phyloP scores from a whole-genome alignment of 768 basidiomycete genomes.

The Auriscalpium orientale region DNA sequence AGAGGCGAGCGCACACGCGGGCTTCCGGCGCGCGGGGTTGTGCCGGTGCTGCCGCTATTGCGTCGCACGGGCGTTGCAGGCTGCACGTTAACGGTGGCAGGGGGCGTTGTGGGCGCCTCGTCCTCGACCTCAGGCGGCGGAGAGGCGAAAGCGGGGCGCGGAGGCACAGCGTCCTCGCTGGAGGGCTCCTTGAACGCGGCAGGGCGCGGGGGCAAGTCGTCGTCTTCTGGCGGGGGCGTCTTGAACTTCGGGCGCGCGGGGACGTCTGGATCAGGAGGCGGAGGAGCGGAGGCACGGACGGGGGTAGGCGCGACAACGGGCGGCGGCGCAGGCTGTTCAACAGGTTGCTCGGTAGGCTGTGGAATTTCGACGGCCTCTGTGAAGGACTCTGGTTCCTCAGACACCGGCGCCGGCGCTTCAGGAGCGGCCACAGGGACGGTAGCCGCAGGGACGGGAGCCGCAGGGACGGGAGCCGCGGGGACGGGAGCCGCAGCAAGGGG shows the following conservation, averaged over 20 bases:
- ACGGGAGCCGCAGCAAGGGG: not conserved
- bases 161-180: slow-evolving; percentile 13
- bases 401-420: not conserved
- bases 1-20: slow-evolving; percentile 20
- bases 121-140: slow-evolving; percentile 21
- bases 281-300: slow-evolving; percentile 17
- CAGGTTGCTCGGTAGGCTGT: not conserved
- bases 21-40: slow-evolving; percentile 26
- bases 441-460: slow-evolving; percentile 1
- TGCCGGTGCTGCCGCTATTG: slow-evolving; percentile 28
- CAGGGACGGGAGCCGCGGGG: slow-evolving; percentile 1
- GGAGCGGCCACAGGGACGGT: not conserved
- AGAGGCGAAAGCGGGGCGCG: slow-evolving; percentile 5
- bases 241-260: slow-evolving; percentile 45
- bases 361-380: too few relatives aligned
- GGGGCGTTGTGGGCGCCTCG: slow-evolving; percentile 21
- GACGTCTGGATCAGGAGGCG: slow-evolving; percentile 6
- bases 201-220: slow-evolving; percentile 35
- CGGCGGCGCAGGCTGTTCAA: slow-evolving; percentile 22
- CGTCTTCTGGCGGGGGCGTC: slow-evolving; percentile 55
- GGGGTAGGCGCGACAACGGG: slow-evolving; percentile 17
- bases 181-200: slow-evolving; percentile 34
- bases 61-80: slow-evolving; percentile 49
- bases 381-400: too few relatives aligned
- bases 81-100: slow-evolving; percentile 31